Base-by-base conservation (phyloP, 148 eudicot genomes). In the Fagopyrum tataricum region DNA sequence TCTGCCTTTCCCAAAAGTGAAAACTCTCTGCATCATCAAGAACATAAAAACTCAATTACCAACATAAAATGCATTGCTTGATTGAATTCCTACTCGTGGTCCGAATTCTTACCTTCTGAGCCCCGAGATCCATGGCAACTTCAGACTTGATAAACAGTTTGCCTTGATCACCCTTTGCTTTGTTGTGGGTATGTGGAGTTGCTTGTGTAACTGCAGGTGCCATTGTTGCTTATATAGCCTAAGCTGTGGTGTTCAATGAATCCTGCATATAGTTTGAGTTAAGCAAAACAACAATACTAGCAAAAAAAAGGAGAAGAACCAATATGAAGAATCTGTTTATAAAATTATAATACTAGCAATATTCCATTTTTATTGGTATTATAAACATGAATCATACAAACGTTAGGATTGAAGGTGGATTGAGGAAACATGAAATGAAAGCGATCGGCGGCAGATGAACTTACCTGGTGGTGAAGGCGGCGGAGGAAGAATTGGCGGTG, bases 1-100 rank as follows among this genome's bases (percentile, higher is more conserved):
- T 82, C 79, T 91, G 81, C 97, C 98, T 83, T 89, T 91, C 49
- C 98, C 98, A 72, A 94, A 94, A 58, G 88, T 89, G 77, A 86
- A 94, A 67, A 94, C 98, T 67, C 91, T 76, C 98, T 94, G 15
- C 55, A 49, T 4, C 18, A 49, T 13, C 18, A 2, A 49, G 17
- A 1, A 13, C 1, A 26, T 26, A 26, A 26, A 2, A 26, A 26
- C 2, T 26, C 49, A 46, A 46, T 11, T 10, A 46, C 49, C 49
- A 7, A 46, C 13, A 46, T 10, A 46, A 11, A 26, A 26, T 26
- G 31, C 31, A 26, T 46, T 6, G 13, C 13, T 46, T 46, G 11
- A 46, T 2, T 49, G 18, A 14, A 49, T 49, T 49, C 53, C 17
- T 49, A 49, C 14, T 15, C 53, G 14, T 49, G 17, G 53, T 49